Evolutionary conservation across 225 moss, liverwort and hornwort species (phyloP).

Genomic region (Pleurozium schreberi): DNA sequence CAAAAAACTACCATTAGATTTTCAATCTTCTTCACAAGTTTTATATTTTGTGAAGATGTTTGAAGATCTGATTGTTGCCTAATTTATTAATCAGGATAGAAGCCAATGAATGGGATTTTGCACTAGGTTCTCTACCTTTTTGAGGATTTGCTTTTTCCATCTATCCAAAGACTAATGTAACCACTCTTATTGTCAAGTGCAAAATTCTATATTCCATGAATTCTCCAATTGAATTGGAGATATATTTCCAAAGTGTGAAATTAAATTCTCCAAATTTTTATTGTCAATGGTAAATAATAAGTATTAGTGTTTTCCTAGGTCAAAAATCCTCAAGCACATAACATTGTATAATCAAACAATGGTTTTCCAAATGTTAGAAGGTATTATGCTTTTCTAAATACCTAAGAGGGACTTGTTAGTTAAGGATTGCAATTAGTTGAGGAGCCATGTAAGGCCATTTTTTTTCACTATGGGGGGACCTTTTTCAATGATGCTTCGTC

Average conservation of each 20-base stretch:
- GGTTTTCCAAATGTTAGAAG: fast-evolving
- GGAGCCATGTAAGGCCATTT: background rate
- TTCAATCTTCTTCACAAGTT: background rate
- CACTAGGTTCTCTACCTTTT: background rate
- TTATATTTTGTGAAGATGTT: background rate
- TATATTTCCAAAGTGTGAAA: background rate
- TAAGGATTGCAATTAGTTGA: background rate
- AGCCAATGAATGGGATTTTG: background rate
- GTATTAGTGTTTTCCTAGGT: fast-evolving
- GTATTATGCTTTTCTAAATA: background rate
- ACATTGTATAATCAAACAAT: background rate
- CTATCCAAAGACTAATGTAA: background rate
- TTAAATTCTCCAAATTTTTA: background rate
- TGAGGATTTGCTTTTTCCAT: background rate
- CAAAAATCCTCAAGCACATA: no score
- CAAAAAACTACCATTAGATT: background rate
- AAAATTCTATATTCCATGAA: background rate
- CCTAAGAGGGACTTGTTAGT: fast-evolving
- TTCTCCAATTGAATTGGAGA: fast-evolving
- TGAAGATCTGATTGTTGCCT: background rate
- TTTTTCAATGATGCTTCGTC: background rate
- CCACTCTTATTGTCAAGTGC: background rate
- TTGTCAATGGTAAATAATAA: background rate
- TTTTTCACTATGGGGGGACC: fast-evolving
- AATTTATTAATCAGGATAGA: background rate